Percentiles rank a stretch among this genome's conserved stretches.
Evolutionary conservation across 2,329 filamentous ascomycete species (phyloP).

Genomic region (Cladophialophora exuberans): DNA sequence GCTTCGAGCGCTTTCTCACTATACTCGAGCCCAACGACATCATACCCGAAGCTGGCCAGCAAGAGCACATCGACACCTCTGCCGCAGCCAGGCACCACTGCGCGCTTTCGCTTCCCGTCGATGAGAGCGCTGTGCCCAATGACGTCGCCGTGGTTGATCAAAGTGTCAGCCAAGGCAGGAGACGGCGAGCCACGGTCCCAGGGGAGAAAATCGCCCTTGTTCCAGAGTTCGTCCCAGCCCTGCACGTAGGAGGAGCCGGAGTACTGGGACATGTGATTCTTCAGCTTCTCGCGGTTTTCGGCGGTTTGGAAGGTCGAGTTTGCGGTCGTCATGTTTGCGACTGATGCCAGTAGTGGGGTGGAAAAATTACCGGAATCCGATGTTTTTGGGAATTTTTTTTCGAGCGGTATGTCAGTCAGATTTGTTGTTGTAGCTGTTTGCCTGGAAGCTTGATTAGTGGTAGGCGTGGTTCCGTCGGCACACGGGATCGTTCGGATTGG

Average conservation of each 20-base stretch:
- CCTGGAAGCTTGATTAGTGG: no score
- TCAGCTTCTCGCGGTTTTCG: constrained; percentile 30
- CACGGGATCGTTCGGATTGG: no score
- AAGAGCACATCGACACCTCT: constrained; percentile 80
- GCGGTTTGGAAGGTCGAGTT: constrained; percentile 2
- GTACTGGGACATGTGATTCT: constrained; percentile 47
- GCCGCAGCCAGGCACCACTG: constrained; percentile 80
- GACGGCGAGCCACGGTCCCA: constrained; percentile 65
- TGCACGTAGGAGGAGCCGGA: constrained; percentile 46
- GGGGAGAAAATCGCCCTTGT: constrained; percentile 54
- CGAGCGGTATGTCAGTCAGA: no score
- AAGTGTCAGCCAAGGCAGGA: constrained; percentile 60
- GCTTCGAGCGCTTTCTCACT: constrained; percentile 54
- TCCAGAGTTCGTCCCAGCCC: constrained; percentile 62
- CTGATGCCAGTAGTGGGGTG: not conserved
- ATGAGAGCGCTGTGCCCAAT: constrained; percentile 41
- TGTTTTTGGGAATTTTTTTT: no score
- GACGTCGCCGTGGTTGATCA: constrained; percentile 44
- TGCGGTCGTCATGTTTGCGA: constrained; percentile 4
- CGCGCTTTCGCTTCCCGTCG: constrained; percentile 51
- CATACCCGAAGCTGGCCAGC: constrained; percentile 73
- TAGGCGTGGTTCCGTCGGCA: no score
- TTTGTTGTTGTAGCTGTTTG: no score
- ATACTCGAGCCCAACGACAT: constrained; percentile 74
- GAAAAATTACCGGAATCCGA: not conserved